Base-by-base conservation (phyloP, 2,329 filamentous ascomycete species). In the Verticillium klebahnii region DNA sequence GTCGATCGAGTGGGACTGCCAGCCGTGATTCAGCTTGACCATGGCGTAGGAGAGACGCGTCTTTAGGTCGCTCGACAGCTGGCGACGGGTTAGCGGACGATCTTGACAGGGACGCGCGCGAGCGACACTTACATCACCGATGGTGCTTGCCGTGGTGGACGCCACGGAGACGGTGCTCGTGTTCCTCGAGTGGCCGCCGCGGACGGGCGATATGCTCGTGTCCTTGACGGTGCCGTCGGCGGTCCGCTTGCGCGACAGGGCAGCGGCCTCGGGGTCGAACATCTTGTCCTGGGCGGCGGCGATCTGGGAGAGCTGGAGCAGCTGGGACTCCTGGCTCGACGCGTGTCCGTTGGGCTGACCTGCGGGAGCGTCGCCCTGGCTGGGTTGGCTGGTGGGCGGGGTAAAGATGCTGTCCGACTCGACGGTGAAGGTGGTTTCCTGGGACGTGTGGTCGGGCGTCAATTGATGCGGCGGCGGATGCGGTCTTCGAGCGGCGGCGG, bases 11-110 rank as follows among this genome's bases (percentile, higher is more conserved):
- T 89, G 87, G 58, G 88, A 84, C 75, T 96, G 90, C 89, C 93
- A 95, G 62, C 92, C 92, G 71, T 96, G 88, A 72, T 92, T 92
- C 50, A 97, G 90, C 75, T 97, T 97, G 72, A 96, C 85, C 85
- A 96, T 95, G 66, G 94, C 94, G 74, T 97, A 97, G 7, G 92
- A 92, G 32, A 98, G 83, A 69, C 92, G 90, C 58, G 92, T 89
- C 71, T 89, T 90, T 59, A 98, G 83, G 71, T 94, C 90, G 60
- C 88, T 85, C 50, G 91, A 92, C 60, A 92, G 78, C 90, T 93
- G 72, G 11, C 15, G 19, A 32, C 15, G 34, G 15, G 29, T 56
- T 31, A 56, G 25, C 25, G 29, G 29, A 56, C 23, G 29, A 54
- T 32, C 65, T 73, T 62, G 72, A 69, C 60, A 12, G 19, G n/a